Percentiles rank a stretch among this genome's conserved stretches.
Conservation (phyloP, 2,329 filamentous ascomycete genomes). For the Fusarium sp. region DNA sequence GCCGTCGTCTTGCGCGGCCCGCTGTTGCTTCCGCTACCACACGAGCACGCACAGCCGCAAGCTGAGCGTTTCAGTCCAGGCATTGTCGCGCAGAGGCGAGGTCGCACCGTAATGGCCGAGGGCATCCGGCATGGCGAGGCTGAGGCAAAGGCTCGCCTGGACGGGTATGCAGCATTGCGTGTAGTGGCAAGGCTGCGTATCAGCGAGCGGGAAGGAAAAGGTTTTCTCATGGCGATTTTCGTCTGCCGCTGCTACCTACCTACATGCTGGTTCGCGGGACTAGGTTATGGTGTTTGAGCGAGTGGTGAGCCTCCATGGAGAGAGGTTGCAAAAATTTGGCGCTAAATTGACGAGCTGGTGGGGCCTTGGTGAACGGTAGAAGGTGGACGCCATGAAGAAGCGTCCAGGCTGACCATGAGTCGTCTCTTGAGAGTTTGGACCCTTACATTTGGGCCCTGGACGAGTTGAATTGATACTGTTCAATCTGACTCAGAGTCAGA, state of each 20-base stretch:
- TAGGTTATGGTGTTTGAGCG: slow-evolving; percentile 18
- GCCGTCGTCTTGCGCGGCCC: slow-evolving; percentile 61
- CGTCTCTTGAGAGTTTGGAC: neutral
- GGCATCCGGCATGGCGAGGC: slow-evolving; percentile 23
- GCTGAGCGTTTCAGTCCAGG: slow-evolving; percentile 40
- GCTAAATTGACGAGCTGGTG: slow-evolving; percentile 13
- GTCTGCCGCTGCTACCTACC: slow-evolving; percentile 28
- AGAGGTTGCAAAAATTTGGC: slow-evolving; percentile 41
- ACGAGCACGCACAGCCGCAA: slow-evolving; percentile 52
- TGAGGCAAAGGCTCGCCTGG: slow-evolving; percentile 24
- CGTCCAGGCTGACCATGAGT: neutral
- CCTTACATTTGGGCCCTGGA: neutral
- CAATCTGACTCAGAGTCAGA: neutral
- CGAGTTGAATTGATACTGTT: neutral
- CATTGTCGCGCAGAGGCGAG: slow-evolving; percentile 22
- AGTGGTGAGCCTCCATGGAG: neutral
- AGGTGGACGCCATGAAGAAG: neutral
- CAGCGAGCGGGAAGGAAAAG: slow-evolving; percentile 19
- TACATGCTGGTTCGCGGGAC: neutral
- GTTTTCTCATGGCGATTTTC: slow-evolving; percentile 35
- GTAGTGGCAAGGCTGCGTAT: slow-evolving; percentile 12
- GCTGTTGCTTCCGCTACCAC: slow-evolving; percentile 45
- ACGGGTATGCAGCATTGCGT: slow-evolving; percentile 12
- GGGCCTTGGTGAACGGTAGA: neutral
- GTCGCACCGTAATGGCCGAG: slow-evolving; percentile 24